Base-by-base conservation (phyloP, 495 filamentous ascomycete genomes). In the Penicillium longicatenatum region DNA sequence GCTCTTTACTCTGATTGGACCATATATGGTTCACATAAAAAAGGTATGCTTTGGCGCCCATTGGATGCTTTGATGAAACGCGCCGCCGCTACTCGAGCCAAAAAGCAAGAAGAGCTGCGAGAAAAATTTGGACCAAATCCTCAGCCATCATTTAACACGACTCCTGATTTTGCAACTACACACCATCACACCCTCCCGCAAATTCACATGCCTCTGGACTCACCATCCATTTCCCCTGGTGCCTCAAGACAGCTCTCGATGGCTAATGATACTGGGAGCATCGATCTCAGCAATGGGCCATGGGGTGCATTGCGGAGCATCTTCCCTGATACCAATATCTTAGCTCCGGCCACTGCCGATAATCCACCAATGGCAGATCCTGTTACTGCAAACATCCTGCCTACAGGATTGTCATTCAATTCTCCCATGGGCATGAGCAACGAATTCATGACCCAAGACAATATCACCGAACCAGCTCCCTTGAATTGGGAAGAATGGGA, bases 41-140 rank as follows among this genome's bases (percentile, higher is more conserved):
- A 81, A 39, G 83, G 82, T 11, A 85, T 83, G 68, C 76, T 95
- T 1, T 96, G 90, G 89, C 76, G 85, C 16, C 89, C 90, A 0
- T 73, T 96, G 41, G 79, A 77, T 19, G 89, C 88, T 52, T 74
- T 95, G 16, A 86, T 89, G 77, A 78, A 84, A 48, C 87, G 86
- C 68, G 89, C 90, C 22, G 50, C 65, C 10, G 67, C 70, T 12
- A 68, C 63, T 29, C 66, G 75, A 50, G 57, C 58, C 8, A 73
- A 71, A 43, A 70, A 74, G 43, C 59, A 65, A 30, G 67, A 70
- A 33, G 70, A 75, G 51, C 59, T 73, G 22, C 57, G 57, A 12
- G 19, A 54, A 51, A 67, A 70, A 14, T 64, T 57, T 37, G 69
- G 63, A 11, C 53, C 59, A 3, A 53, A 53, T 4, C 54, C 58